Percentiles rank a stretch among this genome's conserved stretches.
Conservation (phyloP, 1,139 yeast genomes). For the Nakaseomyces nivariensis region DNA sequence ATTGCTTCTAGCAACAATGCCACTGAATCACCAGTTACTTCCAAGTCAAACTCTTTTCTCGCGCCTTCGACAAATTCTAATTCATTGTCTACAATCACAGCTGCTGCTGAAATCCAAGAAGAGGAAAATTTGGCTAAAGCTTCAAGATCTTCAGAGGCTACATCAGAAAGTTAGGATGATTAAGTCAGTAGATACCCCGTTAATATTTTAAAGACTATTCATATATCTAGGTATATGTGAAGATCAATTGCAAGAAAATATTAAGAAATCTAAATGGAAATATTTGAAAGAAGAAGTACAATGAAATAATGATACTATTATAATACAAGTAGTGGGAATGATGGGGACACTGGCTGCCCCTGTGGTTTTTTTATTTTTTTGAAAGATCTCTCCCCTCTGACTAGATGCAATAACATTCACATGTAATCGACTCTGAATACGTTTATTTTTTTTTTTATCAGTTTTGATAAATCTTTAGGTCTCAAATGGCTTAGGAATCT, state of each 20-base stretch:
- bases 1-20: background rate
- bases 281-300: background rate
- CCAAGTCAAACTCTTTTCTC: background rate
- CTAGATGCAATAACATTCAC: background rate
- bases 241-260: too few species aligned
- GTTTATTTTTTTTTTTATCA: background rate
- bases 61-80: constrained; percentile 4
- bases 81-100: constrained; percentile 5
- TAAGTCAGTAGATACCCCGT: background rate
- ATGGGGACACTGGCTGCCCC: constrained; percentile 1
- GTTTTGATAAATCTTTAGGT: background rate
- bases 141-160: background rate
- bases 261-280: too few species aligned
- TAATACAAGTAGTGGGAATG: background rate
- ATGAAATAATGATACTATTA: background rate
- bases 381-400: background rate
- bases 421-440: background rate
- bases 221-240: too few species aligned
- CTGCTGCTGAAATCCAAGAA: constrained; percentile 1
- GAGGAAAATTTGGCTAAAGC: background rate
- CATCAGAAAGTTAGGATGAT: background rate
- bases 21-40: background rate
- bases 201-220: background rate
- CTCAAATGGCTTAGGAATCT: background rate
- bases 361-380: background rate